Evolutionary conservation across 2,329 filamentous ascomycete species (phyloP).

Genomic region (Parafenestella ontariensis): DNA sequence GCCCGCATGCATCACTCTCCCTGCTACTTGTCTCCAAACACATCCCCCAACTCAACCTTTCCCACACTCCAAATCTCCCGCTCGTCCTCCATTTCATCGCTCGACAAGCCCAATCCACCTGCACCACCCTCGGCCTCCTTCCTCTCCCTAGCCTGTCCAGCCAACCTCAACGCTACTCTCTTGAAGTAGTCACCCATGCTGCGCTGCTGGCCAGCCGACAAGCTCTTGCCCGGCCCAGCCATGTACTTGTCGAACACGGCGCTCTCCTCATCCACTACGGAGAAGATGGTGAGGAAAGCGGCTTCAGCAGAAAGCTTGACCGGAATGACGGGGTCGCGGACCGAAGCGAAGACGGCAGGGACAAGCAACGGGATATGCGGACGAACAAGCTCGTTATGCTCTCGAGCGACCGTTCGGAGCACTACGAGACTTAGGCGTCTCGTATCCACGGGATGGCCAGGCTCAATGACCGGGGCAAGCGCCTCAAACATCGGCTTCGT

Average conservation of each 20-base stretch:
- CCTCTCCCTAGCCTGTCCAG: conserved; percentile 85
- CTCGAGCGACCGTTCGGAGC: conserved; percentile 81
- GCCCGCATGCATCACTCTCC: neutral
- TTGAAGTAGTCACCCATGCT: conserved; percentile 98
- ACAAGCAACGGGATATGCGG: conserved; percentile 83
- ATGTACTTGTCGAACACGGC: conserved; percentile 93
- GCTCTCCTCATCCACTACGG: conserved; percentile 84
- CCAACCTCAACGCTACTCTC: conserved; percentile 82
- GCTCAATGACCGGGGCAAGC: conserved; percentile 75
- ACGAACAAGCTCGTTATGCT: conserved; percentile 79
- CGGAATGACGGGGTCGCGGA: conserved; percentile 90
- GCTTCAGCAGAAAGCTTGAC: conserved; percentile 95
- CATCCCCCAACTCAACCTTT: conserved; percentile 79
- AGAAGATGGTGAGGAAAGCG: conserved; percentile 89
- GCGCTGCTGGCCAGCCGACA: conserved; percentile 77
- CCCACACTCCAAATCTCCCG: conserved; percentile 96
- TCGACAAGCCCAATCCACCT: conserved; percentile 82
- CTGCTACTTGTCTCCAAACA: conserved; percentile 31
- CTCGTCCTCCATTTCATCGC: conserved; percentile 93
- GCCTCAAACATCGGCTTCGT: conserved; percentile 82
- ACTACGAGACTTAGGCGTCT: conserved; percentile 87
- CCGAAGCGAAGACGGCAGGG: conserved; percentile 83
- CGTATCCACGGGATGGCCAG: conserved; percentile 80
- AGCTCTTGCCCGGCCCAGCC: conserved; percentile 66
- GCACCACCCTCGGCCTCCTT: conserved; percentile 89